phyloP scores from a whole-genome alignment of 371 early-diverging fungal genomes.

The Mucor circinelloides region DNA sequence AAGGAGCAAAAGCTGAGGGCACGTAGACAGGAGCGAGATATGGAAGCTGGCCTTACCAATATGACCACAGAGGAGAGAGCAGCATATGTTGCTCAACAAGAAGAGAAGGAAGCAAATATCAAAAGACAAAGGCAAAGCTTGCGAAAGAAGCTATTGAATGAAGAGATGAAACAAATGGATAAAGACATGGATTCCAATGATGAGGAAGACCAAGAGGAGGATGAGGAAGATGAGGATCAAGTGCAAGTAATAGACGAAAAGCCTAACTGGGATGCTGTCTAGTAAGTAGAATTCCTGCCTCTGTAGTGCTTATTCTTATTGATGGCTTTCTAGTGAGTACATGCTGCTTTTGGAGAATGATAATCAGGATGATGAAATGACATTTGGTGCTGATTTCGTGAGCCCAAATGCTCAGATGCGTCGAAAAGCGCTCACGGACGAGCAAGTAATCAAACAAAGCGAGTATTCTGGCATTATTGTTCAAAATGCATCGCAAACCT shows the following conservation, averaged over 20 bases:
- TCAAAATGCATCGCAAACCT: neutral
- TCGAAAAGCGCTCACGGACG: constrained; percentile 22
- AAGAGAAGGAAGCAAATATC: constrained; percentile 5
- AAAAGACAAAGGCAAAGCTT: neutral
- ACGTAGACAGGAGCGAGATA: constrained; percentile 14
- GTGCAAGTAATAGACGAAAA: neutral
- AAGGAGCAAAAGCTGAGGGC: constrained; percentile 19
- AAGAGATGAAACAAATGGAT: neutral
- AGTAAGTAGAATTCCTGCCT: neutral
- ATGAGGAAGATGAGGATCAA: constrained; percentile 10
- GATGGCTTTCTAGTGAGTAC: constrained; percentile 30
- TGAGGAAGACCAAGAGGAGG: constrained; percentile 1
- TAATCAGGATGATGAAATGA: constrained; percentile 17
- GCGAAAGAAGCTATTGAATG: neutral
- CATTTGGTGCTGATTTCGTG: constrained; percentile 16
- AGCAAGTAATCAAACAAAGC: constrained; percentile 27
- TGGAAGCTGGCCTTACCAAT: constrained; percentile 33
- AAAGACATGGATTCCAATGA: neutral
- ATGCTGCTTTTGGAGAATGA: constrained; percentile 27
- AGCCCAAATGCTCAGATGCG: constrained; percentile 30
- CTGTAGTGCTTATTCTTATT: neutral
- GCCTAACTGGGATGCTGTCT: constrained; percentile 17
- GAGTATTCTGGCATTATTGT: constrained; percentile 24
- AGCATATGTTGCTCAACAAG: constrained; percentile 14
- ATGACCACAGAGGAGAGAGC: constrained; percentile 49